Evolutionary conservation across 805 yeast species (phyloP).

Genomic region (Metschnikowia matae): DNA sequence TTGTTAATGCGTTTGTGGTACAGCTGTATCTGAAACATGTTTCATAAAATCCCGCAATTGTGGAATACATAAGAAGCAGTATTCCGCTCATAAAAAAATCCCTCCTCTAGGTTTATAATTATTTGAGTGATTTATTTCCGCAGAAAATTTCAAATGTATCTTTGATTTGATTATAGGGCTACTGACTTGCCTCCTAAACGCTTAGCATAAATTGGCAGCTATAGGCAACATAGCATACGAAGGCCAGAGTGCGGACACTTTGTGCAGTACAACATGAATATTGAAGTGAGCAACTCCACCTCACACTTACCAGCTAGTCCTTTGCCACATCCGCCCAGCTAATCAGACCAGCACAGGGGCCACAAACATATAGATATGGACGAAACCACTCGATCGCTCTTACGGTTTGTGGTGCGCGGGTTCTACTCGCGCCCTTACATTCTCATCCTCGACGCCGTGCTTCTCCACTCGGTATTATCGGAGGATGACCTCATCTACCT

Average conservation of each 20-base stretch:
- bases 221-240: neutral
- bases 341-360: neutral
- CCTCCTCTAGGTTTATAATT: no score
- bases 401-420: slow-evolving; percentile 79
- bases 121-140: no score
- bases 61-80: neutral
- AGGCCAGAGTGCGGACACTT: neutral
- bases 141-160: no score
- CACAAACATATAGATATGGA: slow-evolving; percentile 26
- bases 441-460: slow-evolving; percentile 78
- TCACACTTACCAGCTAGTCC: neutral
- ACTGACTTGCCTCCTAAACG: neutral
- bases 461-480: slow-evolving; percentile 82
- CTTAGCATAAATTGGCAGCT: neutral
- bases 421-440: slow-evolving; percentile 84
- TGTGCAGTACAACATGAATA: slow-evolving; percentile 1
- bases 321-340: neutral
- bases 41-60: neutral
- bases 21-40: neutral
- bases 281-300: neutral
- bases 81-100: neutral
- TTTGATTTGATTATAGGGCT: no score
- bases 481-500: slow-evolving; percentile 87
- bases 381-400: slow-evolving; percentile 47
- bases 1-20: neutral